Base-by-base conservation (phyloP, 2,329 filamentous ascomycete species). In the Fusarium cyanostomum region DNA sequence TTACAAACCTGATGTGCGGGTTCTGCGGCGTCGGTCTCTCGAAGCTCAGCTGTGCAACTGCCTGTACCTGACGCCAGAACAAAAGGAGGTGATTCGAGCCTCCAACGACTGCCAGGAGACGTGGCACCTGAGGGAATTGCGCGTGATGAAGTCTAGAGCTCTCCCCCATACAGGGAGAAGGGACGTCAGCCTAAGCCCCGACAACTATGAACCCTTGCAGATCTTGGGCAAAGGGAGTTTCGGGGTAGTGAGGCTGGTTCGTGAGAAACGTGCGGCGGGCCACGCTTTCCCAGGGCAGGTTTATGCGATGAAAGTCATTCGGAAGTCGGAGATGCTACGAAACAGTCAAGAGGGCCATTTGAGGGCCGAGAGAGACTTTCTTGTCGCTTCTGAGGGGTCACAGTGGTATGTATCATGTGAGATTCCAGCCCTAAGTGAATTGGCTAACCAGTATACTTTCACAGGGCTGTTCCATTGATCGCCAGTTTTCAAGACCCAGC, bases 261-360 rank as follows among this genome's bases (percentile, higher is more conserved):
- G 88, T 53, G 90, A 94, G 73, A 89, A 80, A 64, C 49, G 66
- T 15, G 70, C 69, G n/a, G 49, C 67, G 0, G 70, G 65, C 2
- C 67, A 75, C 64, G 58, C 66, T 38, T 70, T 67, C 24, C 58
- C 72, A 5, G 69, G 71, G 10, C 84, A 90, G 55, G 87, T 97
- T 1, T 98, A 90, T 74, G 95, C 95, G 12, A 97, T 98, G 94
- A 98, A 98, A 74, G 91, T 97, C 28, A 98, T 98, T 67, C 88
- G 91, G 56, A 99, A 99, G 74, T 92, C 92, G 1, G 89, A 92
- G 53, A 98, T 97, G 94, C 83, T 98, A 52, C 87, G 89, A 11
- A 95, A 92, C 59, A 90, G 90, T 62, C 95, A 98, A 78, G 94
- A 98, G 76, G 94, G 92, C 0, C 95, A 98, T 77, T 77, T 99